phyloP scores from a whole-genome alignment of 2,329 filamentous ascomycete genomes.

The Cladosporium colombiae region DNA sequence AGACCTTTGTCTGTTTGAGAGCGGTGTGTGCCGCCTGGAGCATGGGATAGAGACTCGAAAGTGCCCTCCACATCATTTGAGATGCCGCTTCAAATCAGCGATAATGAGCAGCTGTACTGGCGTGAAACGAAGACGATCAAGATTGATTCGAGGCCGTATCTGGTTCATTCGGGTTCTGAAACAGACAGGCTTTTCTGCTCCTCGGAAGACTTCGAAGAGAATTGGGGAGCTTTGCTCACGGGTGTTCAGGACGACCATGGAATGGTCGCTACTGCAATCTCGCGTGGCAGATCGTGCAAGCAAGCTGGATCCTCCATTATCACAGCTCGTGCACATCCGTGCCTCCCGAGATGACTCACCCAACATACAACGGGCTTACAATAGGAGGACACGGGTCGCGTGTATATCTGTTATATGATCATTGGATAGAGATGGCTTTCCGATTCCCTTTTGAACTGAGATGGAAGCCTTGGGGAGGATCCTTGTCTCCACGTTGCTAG shows the following conservation, averaged over 20 bases:
- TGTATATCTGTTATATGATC: neutral
- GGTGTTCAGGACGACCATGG: neutral
- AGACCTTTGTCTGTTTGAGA: neutral
- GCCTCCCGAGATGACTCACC: neutral
- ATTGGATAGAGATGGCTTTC: neutral
- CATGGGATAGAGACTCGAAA: neutral
- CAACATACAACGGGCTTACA: neutral
- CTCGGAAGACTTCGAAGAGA: neutral
- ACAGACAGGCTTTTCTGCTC: neutral
- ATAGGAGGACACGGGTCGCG: neutral
- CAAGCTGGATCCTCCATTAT: neutral
- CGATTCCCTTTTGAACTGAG: neutral
- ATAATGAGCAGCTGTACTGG: neutral
- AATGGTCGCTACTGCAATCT: neutral
- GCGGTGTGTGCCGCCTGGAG: neutral
- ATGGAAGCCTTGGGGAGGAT: neutral
- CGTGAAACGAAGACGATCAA: neutral
- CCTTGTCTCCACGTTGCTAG: neutral
- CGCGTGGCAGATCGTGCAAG: neutral
- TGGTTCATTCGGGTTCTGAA: neutral
- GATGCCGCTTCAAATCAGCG: neutral
- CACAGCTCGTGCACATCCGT: neutral
- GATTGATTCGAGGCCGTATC: neutral
- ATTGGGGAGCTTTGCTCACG: neutral
- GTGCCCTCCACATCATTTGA: neutral